Base-by-base conservation (phyloP, 495 filamentous ascomycete genomes). In the Staphylotrichum tortipilum region DNA sequence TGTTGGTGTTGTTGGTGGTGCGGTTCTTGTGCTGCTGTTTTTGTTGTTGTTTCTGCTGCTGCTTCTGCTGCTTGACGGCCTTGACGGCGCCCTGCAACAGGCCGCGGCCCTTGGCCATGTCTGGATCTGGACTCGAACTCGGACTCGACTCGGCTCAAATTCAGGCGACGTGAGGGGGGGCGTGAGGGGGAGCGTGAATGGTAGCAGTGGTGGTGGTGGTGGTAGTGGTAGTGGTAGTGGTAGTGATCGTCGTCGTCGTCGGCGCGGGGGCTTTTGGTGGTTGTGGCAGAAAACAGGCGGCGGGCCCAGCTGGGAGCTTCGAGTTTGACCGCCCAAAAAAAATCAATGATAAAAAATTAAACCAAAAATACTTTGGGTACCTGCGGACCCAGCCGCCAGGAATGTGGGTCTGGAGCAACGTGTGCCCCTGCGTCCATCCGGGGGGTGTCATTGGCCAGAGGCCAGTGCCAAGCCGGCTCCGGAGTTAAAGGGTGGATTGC, bases 51-150 rank as follows among this genome's bases (percentile, higher is more conserved):
- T n/a, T n/a, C n/a, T n/a, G n/a, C n/a, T n/a, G n/a, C n/a, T n/a
- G n/a, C n/a, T n/a, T n/a, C n/a, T n/a, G 47, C 42, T 47, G 50
- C 45, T 53, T 50, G n/a, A 40, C 54, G 11, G 52, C 50, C 51
- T 60, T 60, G 47, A 46, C 50, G 50, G 54, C 57, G 6, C 53
- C 22, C 12, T 49, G 44, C 23, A 60, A 50, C 24, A 23, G 40
- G 9, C 56, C 54, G 18, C 58, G 47, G 12, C 45, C 34, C 47
- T 57, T 56, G 10, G 50, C 55, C 55, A 53, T 57, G 19, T 1
- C 14, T 49, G 30, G 15, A 23, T 35, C 22, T 18, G 28, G 39
- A 29, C 35, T 41, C 21, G 37, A 26, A 23, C 30, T 17, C 37
- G n/a, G n/a, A n/a, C n/a, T n/a, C n/a, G n/a, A n/a, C n/a, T n/a